These are phyloP conservation scores for Epithemia pelagica DNA, from an alignment of 108 stramenopile species.

Conservation along the genomic window DNA sequence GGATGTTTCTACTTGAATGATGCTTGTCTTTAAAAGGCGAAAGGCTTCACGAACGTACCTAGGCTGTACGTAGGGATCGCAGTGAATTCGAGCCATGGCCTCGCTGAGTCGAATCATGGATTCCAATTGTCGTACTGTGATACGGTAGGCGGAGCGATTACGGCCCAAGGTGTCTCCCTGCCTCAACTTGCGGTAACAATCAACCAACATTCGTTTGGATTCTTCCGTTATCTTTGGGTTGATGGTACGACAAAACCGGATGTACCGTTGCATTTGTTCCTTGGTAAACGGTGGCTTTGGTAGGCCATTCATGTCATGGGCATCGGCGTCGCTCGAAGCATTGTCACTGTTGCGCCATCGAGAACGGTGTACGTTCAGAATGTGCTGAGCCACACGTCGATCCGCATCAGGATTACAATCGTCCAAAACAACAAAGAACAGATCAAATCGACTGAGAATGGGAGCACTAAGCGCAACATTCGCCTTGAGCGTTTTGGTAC, in stretches of 20 bases:
- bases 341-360: constrained; percentile 22
- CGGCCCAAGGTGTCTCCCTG: constrained; percentile 93
- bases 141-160: constrained; percentile 92
- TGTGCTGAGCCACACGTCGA: constrained; percentile 90
- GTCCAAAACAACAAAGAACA: constrained; percentile 98
- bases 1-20: constrained; percentile 97
- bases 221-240: constrained; percentile 86
- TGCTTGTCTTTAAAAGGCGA: constrained; percentile 86
- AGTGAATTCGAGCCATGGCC: constrained; percentile 92
- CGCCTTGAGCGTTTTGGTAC: constrained; percentile 91
- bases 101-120: constrained; percentile 96
- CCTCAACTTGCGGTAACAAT: constrained; percentile 93
- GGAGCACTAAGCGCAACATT: constrained; percentile 95
- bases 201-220: constrained; percentile 80
- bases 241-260: constrained; percentile 89
- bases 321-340: constrained; percentile 20
- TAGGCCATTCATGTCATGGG: too few species aligned
- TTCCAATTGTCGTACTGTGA: constrained; percentile 98
- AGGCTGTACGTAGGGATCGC: constrained; percentile 80
- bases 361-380: constrained; percentile 88
- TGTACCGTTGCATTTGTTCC: constrained; percentile 91
- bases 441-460: constrained; percentile 97
- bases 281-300: constrained; percentile 66
- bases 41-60: constrained; percentile 92
- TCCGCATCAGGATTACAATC: constrained; percentile 94